Base-by-base conservation (phyloP, 176 grass and related monocot genomes). In the Eragrostis nindensis region DNA sequence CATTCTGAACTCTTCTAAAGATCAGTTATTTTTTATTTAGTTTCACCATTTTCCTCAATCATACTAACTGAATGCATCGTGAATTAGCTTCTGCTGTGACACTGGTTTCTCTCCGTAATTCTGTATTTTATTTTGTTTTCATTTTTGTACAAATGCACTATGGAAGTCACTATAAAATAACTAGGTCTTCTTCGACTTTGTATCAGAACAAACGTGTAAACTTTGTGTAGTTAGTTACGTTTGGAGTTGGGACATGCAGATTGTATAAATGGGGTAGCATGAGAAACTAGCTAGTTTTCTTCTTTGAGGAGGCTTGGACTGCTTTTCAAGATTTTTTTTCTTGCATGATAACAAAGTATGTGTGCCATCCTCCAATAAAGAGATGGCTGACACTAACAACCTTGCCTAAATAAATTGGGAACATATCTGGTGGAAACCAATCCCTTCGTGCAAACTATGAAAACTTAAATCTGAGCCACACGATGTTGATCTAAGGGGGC, bases 51-150 rank as follows among this genome's bases (percentile, higher is more conserved):
- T 22, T 48, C 6, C 30, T 77, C 42, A 48, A 11, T 40, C 26
- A 49, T 47, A 32, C 14, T 66, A 79, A 52, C 52, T 9, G n/a
- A 61, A 24, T 62, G 44, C 57, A 80, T 12, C 56, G 38, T 64
- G 48, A 80, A 50, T 70, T 76, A 48, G 21, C 70, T 68, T 86
- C 47, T 80, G 68, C 42, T 53, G 13, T 49, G 38, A 59, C 38
- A 43, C 14, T 39, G 11, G 7, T 27, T 32, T 22, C 65, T 24
- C 36, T 78, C 8, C 21, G n/a, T 68, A 18, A 18, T 55, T 10
- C 8, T 27, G n/a, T 68, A 18, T 24, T 55, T 10, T 68, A 48
- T 60, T 27, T 6, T 70, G 70, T 62, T 5, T 40, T 11, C 32
- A 68, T 21, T 6, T 22, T 66, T 66, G 53, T 45, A 73, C 44